Evolutionary conservation across 2,329 filamentous ascomycete species (phyloP), one percentile per base, ranked within the genome.

Genomic region (Diatrype stigma): DNA sequence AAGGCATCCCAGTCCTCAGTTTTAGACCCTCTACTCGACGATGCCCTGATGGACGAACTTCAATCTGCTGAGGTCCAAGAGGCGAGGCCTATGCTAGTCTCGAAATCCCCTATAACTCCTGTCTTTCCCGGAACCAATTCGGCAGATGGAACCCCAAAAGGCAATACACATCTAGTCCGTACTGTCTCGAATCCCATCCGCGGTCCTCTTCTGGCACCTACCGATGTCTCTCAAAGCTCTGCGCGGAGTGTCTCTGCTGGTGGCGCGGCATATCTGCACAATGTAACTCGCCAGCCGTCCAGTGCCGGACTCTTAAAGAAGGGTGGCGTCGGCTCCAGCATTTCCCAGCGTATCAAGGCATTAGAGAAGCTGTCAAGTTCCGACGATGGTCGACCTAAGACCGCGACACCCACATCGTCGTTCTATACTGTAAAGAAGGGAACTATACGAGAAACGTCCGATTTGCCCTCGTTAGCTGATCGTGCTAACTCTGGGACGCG

Each of bases 261-360:
- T 23, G 70, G 70, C 21, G 75, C 81, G 7, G 77, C 79, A 12
- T 82, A 76, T 58, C 60, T 81, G 50, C 78, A 80, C 58, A 80
- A 74, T 52, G 71, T 80, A 45, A 73, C 73, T 7, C 81, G 79
- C 55, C 80, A 82, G 59, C 69, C 74, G 28, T 67, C 65, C 42
- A 69, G 69, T 14, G 66, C 79, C 14, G 77, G 78, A 47, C 64
- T 86, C 46, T 75, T 81, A 3, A 90, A 89, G 66, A 95, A 92
- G 67, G 79, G 86, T 57, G 94, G 89, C 62, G 81, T 97, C 22
- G 92, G 90, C 7, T 91, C 89, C 8, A 91, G 90, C 59, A 96
- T 99, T 54, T 95, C 93, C 3, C 90, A 93, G 67, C 86, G 94
- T 40, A 97, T 97, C 67, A 95, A 96, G 69, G 91, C 92, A 6